Conservation (phyloP, 1,284 basidiomycete genomes). For the Malassezia equina region DNA sequence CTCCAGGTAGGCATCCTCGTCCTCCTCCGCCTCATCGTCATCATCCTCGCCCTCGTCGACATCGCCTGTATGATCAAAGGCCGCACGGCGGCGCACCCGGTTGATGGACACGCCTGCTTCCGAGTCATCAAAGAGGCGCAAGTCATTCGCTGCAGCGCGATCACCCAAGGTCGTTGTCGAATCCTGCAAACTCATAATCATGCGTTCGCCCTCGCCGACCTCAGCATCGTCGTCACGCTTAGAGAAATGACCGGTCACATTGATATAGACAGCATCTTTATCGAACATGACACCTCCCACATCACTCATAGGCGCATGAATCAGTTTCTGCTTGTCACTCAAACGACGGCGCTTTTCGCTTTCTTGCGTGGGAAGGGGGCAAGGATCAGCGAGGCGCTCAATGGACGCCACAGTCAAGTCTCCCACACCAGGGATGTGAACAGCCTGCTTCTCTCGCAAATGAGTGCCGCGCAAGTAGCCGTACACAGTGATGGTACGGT, state of each 20-base stretch:
- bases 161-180: conserved; percentile 72
- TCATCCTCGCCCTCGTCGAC: conserved; percentile 45
- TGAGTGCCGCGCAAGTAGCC: conserved; percentile 66
- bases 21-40: conserved; percentile 29
- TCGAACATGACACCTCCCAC: conserved; percentile 94
- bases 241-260: conserved; percentile 87
- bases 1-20: conserved; percentile 21
- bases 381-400: conserved; percentile 75
- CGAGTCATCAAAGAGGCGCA: conserved; percentile 63
- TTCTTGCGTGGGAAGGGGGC: conserved; percentile 80
- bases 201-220: conserved; percentile 78
- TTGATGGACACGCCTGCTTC: conserved; percentile 4
- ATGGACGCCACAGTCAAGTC: conserved; percentile 66
- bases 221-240: conserved; percentile 42
- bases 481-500: conserved; percentile 83
- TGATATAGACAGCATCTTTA: conserved; percentile 96
- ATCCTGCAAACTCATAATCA: conserved; percentile 95
- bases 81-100: conserved; percentile 23
- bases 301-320: conserved; percentile 98
- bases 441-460: conserved; percentile 58
- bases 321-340: conserved; percentile 86
- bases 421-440: conserved; percentile 91
- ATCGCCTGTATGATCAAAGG: conserved; percentile 22
- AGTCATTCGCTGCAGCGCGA: conserved; percentile 66
- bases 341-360: conserved; percentile 85